phyloP scores from a whole-genome alignment of 78 protist genomes.

The Dictyostelium brefeldianum region DNA sequence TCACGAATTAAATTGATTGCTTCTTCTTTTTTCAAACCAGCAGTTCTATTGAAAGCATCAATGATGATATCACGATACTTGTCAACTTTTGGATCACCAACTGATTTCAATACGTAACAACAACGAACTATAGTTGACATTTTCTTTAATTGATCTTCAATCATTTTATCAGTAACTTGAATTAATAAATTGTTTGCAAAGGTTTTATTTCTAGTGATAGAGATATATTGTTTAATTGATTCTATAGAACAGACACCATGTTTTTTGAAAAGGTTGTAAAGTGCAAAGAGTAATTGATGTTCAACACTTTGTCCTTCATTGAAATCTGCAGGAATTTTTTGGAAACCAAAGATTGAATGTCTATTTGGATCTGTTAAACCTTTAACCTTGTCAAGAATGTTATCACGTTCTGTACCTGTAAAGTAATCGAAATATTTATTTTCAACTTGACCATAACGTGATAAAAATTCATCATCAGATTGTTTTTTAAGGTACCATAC shows the following conservation, averaged over 20 bases:
- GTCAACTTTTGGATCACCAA: conserved; percentile 45
- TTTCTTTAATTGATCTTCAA: conserved; percentile 1
- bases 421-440: not conserved
- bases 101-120: conserved; percentile 21
- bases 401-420: not conserved
- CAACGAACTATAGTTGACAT: conserved; percentile 17
- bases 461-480: conserved; percentile 52
- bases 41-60: conserved; percentile 40
- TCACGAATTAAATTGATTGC: not conserved
- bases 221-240: conserved; percentile 40
- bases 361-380: conserved; percentile 23
- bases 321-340: conserved; percentile 30
- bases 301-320: conserved; percentile 46
- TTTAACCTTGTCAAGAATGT: not conserved
- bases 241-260: conserved; percentile 52
- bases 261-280: conserved; percentile 36
- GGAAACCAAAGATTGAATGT: conserved; percentile 17
- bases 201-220: not conserved
- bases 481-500: conserved; percentile 52
- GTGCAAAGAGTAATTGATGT: conserved; percentile 48
- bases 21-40: conserved; percentile 27
- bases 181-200: not conserved
- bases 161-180: conserved; percentile 17
- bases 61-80: conserved; percentile 58
- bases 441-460: not conserved